Evolutionary conservation across 768 basidiomycete genomes (phyloP).

Genomic region (Mycena pura): DNA sequence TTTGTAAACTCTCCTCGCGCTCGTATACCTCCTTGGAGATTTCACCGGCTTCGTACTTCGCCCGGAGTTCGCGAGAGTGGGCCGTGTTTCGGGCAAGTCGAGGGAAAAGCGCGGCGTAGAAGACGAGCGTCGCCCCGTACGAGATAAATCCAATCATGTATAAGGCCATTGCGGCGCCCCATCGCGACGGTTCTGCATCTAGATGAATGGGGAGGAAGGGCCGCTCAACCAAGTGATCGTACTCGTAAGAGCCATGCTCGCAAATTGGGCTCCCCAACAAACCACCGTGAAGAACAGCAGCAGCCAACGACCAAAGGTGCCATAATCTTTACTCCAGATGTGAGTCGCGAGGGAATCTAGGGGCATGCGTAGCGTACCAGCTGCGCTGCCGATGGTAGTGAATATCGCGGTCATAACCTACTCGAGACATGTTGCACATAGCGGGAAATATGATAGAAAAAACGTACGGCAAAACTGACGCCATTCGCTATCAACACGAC

Average conservation of each 20-base stretch:
- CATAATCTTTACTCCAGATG: conserved; percentile 51
- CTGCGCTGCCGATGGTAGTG: conserved; percentile 78
- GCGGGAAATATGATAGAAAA: no score
- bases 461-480: conserved; percentile 72
- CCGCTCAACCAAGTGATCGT: conserved; percentile 28
- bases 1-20: conserved; percentile 77
- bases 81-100: conserved; percentile 81
- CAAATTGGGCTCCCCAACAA: conserved; percentile 84
- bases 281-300: conserved; percentile 73
- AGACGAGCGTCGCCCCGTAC: conserved; percentile 83
- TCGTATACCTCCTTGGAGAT: conserved; percentile 71
- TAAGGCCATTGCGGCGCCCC: conserved; percentile 78
- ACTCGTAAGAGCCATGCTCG: conserved; percentile 78
- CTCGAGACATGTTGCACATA: no score
- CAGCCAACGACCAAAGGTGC: conserved; percentile 79
- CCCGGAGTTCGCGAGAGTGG: conserved; percentile 60
- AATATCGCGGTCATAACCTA: conserved; percentile 83
- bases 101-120: conserved; percentile 81
- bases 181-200: conserved; percentile 62
- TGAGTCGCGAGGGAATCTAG: neutral
- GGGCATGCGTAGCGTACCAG: conserved; percentile 37
- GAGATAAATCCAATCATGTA: conserved; percentile 83
- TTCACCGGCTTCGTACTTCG: conserved; percentile 64
- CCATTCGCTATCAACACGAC: conserved; percentile 82
- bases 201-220: neutral